These are phyloP conservation scores for Candida andamanensis DNA, from an alignment of 805 yeast genomes.

Conservation along the genomic window DNA sequence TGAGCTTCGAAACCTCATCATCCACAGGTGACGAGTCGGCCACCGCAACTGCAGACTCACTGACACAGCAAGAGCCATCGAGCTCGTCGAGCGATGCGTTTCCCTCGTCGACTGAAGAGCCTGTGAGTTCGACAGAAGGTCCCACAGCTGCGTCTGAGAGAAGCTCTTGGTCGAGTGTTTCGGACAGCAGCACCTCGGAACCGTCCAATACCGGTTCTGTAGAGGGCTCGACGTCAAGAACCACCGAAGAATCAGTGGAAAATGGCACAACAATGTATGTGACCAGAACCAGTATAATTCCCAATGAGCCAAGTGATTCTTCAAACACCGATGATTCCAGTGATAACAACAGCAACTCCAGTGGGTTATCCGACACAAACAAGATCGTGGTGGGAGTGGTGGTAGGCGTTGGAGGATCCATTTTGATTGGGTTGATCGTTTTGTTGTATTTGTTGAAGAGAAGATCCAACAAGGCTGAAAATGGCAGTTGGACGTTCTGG, in stretches of 20 bases:
- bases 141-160: no score
- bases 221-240: constrained; percentile 8
- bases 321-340: constrained; percentile 4
- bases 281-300: constrained; percentile 32
- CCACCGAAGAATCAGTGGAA: constrained; percentile 29
- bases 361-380: constrained; percentile 39
- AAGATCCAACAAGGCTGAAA: constrained; percentile 25
- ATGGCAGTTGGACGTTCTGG: constrained; percentile 45
- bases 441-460: constrained; percentile 31
- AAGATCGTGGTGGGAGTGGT: constrained; percentile 44
- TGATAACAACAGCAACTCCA: background rate
- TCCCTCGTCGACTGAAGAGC: no score
- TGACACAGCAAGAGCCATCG: no score
- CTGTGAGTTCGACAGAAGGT: no score
- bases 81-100: no score
- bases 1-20: background rate
- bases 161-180: no score
- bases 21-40: background rate
- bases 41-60: no score
- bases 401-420: constrained; percentile 43
- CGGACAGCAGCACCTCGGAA: no score
- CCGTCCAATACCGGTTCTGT: no score
- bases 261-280: constrained; percentile 36
- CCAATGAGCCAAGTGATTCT: constrained; percentile 20
- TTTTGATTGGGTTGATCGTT: constrained; percentile 30